Evolutionary conservation across 2,329 filamentous ascomycete species (phyloP), one percentile per base, ranked within the genome.

Genomic region (Decorospora gaudefroyi): DNA sequence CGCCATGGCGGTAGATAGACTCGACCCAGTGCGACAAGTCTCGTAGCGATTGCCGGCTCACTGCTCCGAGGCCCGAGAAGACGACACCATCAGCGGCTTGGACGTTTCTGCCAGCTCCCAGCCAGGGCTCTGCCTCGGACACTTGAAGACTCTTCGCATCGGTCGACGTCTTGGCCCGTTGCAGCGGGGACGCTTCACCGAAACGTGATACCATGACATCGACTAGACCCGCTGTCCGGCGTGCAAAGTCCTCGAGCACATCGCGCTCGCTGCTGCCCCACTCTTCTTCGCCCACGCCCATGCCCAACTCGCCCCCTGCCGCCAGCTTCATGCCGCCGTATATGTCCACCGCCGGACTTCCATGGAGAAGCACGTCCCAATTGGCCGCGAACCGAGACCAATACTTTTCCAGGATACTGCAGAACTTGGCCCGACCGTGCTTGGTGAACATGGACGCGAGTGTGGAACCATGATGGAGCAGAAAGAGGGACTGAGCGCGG

Each of bases 231-330:
- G 93, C 86, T 16, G 89, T 88, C 42, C 88, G 79, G 7, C 78
- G 79, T 1, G 90, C 83, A 50, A 96, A 83, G n/a, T 90, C 90
- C 69, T 97, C 92, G 1, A 99, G 76, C 0, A 97, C 92, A 59
- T 95, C 92, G 59, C 92, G 80, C 73, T 97, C 92, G 21, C 90
- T 90, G 65, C 92, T 96, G 4, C 92, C 92, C 68, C 90, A 86
- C 42, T 96, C 89, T 73, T 97, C 93, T 68, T 97, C 93, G 12
- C 93, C 93, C 1, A 97, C 93, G 0, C 93, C 93, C 31, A 96
- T 82, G 11, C 93, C 93, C 17, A 97, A 80, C 72, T 97, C 92
- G 12, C 93, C 92, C 22, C 89, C 90, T 5, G 87, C 88, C 9
- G 91, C 89, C 21, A 99, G 78, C 69, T 95, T 96, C 64, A 96